phyloP scores from a whole-genome alignment of 2,329 filamentous ascomycete species.

The Nemania sp. region DNA sequence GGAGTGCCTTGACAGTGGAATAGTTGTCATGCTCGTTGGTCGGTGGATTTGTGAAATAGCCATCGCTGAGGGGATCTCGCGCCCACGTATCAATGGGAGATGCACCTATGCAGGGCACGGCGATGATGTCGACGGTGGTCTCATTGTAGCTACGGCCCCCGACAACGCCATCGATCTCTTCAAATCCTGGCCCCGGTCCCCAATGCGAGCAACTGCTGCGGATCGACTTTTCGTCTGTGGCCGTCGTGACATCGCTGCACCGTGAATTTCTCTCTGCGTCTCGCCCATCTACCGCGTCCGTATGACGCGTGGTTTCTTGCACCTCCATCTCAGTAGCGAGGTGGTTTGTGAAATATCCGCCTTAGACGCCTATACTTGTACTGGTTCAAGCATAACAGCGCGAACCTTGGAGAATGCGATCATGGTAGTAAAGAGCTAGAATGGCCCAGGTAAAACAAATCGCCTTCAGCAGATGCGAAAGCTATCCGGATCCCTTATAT shows the following conservation, averaged over 20 bases:
- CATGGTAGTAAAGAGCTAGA: not conserved
- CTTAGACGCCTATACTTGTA: conserved; percentile 1
- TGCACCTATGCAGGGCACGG: conserved; percentile 58
- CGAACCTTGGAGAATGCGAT: not conserved
- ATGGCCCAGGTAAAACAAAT: not conserved
- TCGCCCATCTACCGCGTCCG: not conserved
- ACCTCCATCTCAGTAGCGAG: conserved; percentile 15
- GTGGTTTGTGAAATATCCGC: not conserved
- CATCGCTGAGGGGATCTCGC: conserved; percentile 52
- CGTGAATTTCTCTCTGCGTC: conserved; percentile 6
- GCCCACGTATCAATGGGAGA: conserved; percentile 59
- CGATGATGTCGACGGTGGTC: conserved; percentile 58
- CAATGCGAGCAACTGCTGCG: conserved; percentile 39
- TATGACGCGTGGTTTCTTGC: conserved; percentile 1
- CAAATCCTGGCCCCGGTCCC: conserved; percentile 46
- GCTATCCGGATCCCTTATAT: not conserved
- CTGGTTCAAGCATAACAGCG: not conserved
- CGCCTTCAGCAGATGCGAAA: not conserved
- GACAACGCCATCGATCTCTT: conserved; percentile 50
- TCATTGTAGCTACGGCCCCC: conserved; percentile 53
- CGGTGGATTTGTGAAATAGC: conserved; percentile 49
- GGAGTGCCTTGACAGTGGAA: conserved; percentile 40
- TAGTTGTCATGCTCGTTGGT: conserved; percentile 33
- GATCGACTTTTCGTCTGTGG: conserved; percentile 30
- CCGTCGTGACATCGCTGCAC: conserved; percentile 16